Conservation (phyloP, 805 yeast genomes). For the Zygoascus flipseniorum region DNA sequence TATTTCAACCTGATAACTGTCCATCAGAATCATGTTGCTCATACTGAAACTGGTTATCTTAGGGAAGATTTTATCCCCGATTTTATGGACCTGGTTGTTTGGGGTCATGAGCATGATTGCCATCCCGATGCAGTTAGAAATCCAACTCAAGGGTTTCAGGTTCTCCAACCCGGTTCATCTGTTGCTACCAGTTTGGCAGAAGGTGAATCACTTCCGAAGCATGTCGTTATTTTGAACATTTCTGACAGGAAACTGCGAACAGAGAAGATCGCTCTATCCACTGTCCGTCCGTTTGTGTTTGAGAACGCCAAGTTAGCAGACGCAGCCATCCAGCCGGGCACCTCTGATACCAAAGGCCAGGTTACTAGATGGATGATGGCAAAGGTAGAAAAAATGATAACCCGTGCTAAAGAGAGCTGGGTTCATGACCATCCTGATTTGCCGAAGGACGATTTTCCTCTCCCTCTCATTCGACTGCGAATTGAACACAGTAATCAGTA, state of each 20-base stretch:
- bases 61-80: conserved; percentile 81
- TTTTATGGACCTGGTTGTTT: conserved; percentile 72
- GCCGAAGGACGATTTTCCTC: conserved; percentile 40
- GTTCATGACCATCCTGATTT: conserved; percentile 22
- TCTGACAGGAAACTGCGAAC: conserved; percentile 47
- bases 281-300: conserved; percentile 80
- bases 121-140: conserved; percentile 53
- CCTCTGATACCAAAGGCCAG: conserved; percentile 42
- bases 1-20: conserved; percentile 85
- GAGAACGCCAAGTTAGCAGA: conserved; percentile 49
- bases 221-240: conserved; percentile 62
- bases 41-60: conserved; percentile 69
- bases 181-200: conserved; percentile 85
- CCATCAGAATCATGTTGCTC: conserved; percentile 82
- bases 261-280: conserved; percentile 53
- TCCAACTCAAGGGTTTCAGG: conserved; percentile 56
- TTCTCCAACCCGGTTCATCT: conserved; percentile 88
- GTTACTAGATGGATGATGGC: conserved; percentile 51
- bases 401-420: conserved; percentile 47
- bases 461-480: conserved; percentile 73
- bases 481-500: conserved; percentile 89
- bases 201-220: conserved; percentile 71
- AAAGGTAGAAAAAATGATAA: conserved; percentile 61
- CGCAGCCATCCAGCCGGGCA: conserved; percentile 49
- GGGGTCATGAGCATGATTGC: conserved; percentile 99